Evolutionary conservation across 306 rosid genomes (phyloP).

Genomic region (Trifolium fragiferum): DNA sequence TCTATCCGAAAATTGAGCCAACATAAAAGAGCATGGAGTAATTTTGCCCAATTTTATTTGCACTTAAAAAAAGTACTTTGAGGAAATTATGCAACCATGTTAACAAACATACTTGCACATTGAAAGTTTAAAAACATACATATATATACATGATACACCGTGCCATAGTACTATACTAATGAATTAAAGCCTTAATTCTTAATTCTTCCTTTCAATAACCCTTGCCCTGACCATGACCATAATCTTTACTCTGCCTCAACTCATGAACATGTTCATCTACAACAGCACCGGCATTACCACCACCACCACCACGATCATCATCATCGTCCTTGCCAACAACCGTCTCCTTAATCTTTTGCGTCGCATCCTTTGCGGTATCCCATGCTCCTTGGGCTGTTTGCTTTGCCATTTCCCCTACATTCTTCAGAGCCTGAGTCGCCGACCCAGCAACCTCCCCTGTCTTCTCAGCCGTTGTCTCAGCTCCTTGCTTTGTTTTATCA

Average conservation of each 20-base stretch:
- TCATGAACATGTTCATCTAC: not conserved
- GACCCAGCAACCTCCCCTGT: conserved; percentile 40
- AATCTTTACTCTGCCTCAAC: not conserved
- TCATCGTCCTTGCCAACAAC: conserved; percentile 61
- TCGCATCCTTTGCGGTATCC: conserved; percentile 48
- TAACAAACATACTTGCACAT: not conserved
- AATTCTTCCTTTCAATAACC: not conserved
- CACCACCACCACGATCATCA: not conserved
- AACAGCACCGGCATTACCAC: not conserved
- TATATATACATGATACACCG: not conserved
- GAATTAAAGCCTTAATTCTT: not conserved
- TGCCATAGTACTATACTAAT: not conserved
- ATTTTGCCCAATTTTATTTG: no score
- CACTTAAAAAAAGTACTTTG: not conserved
- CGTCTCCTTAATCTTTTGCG: conserved; percentile 64
- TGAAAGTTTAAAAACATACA: not conserved
- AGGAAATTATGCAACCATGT: not conserved
- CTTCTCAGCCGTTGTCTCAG: conserved; percentile 44
- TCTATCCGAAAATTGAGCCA: no score
- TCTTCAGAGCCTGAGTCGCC: conserved; percentile 40
- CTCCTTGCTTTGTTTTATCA: conserved; percentile 33
- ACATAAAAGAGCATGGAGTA: no score
- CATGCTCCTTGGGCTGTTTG: conserved; percentile 48
- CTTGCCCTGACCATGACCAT: not conserved
- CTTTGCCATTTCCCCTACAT: conserved; percentile 53